Evolutionary conservation across 495 filamentous ascomycete genomes (phyloP).

Genomic region (Chaetomidium leptoderma): DNA sequence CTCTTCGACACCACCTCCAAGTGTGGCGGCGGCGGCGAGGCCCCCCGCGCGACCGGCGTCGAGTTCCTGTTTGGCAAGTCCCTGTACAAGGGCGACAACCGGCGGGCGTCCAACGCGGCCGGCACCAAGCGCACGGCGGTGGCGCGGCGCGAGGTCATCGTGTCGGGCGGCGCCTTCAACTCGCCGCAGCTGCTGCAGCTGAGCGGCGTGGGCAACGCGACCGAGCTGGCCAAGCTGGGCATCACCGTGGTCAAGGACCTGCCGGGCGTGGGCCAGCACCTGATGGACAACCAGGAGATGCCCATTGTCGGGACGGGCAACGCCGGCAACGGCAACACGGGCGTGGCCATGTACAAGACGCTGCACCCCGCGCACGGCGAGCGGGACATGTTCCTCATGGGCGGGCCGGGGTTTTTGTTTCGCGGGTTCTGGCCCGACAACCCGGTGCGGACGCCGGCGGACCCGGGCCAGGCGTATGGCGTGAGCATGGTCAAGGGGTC

Average conservation of each 20-base stretch:
- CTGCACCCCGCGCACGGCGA: slow-evolving; percentile 35
- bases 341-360: slow-evolving; percentile 36
- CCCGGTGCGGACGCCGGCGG: slow-evolving; percentile 26
- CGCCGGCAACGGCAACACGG: slow-evolving; percentile 26
- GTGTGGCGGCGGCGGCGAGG: not conserved
- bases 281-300: slow-evolving; percentile 12
- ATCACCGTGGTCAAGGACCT: slow-evolving; percentile 1
- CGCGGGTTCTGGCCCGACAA: slow-evolving; percentile 40
- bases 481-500: slow-evolving; percentile 38
- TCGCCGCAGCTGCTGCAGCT: slow-evolving; percentile 5
- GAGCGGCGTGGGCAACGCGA: slow-evolving; percentile 6
- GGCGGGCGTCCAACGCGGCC: not conserved
- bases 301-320: slow-evolving; percentile 29
- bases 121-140: slow-evolving; percentile 1
- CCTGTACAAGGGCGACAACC: not conserved
- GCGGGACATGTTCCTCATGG: slow-evolving; percentile 40
- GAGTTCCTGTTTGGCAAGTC: slow-evolving; percentile 6
- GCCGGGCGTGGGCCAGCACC: slow-evolving; percentile 1
- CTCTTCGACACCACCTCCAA: not conserved
- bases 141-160: slow-evolving; percentile 5
- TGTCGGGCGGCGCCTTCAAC: slow-evolving; percentile 2
- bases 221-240: not conserved
- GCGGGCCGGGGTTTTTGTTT: slow-evolving; percentile 37
- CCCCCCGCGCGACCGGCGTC: not conserved
- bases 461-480: slow-evolving; percentile 30